A percentile compares a stretch with the other conserved stretches of the same genome.
phyloP scores from a whole-genome alignment of 2,329 filamentous ascomycete genomes.

The Clonostachys sp. region DNA sequence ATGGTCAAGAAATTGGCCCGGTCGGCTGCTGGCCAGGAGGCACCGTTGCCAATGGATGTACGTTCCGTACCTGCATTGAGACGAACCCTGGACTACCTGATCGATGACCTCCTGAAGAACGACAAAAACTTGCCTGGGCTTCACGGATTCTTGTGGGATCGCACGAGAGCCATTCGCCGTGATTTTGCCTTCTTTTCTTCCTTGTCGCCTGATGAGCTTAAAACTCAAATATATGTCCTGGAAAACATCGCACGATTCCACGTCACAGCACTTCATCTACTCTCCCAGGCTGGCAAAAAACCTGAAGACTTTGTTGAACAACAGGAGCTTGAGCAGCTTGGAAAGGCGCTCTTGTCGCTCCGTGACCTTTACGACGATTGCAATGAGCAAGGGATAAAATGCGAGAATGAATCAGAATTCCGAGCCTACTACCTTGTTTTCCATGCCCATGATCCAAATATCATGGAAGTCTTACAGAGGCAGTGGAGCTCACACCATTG shows the following conservation, averaged over 20 bases:
- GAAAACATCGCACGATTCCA: conserved; percentile 66
- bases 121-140: conserved; percentile 49
- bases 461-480: conserved; percentile 46
- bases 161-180: conserved; percentile 61
- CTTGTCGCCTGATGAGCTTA: conserved; percentile 51
- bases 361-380: conserved; percentile 65
- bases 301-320: conserved; percentile 61
- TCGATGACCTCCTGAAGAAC: conserved; percentile 51
- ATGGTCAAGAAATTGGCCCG: conserved; percentile 67
- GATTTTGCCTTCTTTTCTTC: conserved; percentile 66
- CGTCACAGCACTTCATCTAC: conserved; percentile 58
- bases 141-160: conserved; percentile 65
- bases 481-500: conserved; percentile 53
- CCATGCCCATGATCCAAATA: conserved; percentile 53
- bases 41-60: conserved; percentile 64
- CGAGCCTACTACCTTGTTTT: conserved; percentile 61
- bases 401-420: conserved; percentile 62
- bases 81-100: conserved; percentile 58
- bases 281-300: conserved; percentile 51
- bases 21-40: conserved; percentile 64
- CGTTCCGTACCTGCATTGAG: conserved; percentile 54
- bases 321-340: conserved; percentile 64
- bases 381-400: conserved; percentile 49
- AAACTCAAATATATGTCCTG: conserved; percentile 56
- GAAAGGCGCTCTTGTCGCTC: conserved; percentile 60